phyloP scores from a whole-genome alignment of 805 yeast genomes.

The Sugiyamaella qingdaonensis region DNA sequence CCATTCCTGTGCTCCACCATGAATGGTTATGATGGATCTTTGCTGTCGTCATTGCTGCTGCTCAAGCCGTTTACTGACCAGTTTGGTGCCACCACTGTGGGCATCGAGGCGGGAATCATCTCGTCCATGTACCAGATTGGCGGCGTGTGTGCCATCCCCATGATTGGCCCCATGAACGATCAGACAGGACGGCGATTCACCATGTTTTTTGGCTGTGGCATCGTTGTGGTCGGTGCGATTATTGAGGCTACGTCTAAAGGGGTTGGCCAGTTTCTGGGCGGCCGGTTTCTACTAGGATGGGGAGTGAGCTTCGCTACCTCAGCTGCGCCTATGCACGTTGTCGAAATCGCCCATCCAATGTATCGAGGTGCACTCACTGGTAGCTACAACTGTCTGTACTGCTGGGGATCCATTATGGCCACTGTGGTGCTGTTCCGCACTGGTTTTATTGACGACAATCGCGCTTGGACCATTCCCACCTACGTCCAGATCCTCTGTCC shows the following conservation, averaged over 20 bases:
- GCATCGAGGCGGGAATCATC: slow-evolving; percentile 18
- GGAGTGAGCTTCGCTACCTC: slow-evolving; percentile 14
- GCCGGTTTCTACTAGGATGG: slow-evolving; percentile 14
- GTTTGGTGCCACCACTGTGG: slow-evolving; percentile 16
- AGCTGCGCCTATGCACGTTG: slow-evolving; percentile 14
- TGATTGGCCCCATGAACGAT: slow-evolving; percentile 18
- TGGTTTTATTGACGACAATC: slow-evolving; percentile 4
- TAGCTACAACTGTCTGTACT: slow-evolving; percentile 16
- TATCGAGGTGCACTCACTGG: slow-evolving; percentile 21
- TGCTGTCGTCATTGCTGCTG: slow-evolving; percentile 13
- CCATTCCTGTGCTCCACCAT: slow-evolving; percentile 15
- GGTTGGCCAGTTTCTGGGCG: slow-evolving; percentile 11
- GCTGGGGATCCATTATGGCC: slow-evolving; percentile 19
- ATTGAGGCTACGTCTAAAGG: slow-evolving; percentile 10
- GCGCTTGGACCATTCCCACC: slow-evolving; percentile 17
- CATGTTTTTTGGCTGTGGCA: slow-evolving; percentile 9
- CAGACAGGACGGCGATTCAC: slow-evolving; percentile 15
- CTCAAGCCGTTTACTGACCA: slow-evolving; percentile 11
- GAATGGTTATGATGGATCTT: slow-evolving; percentile 18
- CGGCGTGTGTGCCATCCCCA: slow-evolving; percentile 15
- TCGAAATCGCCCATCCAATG: slow-evolving; percentile 14
- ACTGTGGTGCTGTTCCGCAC: slow-evolving; percentile 16
- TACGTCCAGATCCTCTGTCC: slow-evolving; percentile 18
- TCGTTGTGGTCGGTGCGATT: slow-evolving; percentile 13
- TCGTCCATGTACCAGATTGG: slow-evolving; percentile 22